These are phyloP conservation scores for Paraphoma chrysanthemicola DNA, from an alignment of 2,329 filamentous ascomycete genomes.

Conservation along the genomic window DNA sequence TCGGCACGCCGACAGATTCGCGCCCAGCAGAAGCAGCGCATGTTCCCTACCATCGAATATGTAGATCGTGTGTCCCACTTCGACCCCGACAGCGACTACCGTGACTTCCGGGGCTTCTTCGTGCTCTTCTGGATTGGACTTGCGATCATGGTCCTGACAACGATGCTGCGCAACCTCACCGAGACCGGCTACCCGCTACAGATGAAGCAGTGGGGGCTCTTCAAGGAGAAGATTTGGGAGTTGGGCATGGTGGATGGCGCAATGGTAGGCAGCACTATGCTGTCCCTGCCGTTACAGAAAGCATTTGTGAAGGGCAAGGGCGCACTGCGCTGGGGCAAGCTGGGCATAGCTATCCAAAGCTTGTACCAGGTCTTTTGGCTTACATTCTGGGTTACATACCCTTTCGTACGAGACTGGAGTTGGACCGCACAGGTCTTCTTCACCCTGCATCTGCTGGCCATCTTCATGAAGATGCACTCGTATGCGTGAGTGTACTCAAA, in stretches of 20 bases:
- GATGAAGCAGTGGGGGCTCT: conserved; percentile 85
- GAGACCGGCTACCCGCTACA: conserved; percentile 89
- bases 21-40: conserved; percentile 78
- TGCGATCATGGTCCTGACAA: conserved; percentile 95
- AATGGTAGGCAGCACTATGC: conserved; percentile 79
- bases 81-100: conserved; percentile 88
- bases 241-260: conserved; percentile 80
- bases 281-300: conserved; percentile 77
- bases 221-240: conserved; percentile 88
- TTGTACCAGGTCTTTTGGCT: conserved; percentile 83
- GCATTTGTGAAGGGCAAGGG: conserved; percentile 65
- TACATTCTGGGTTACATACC: conserved; percentile 79
- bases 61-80: conserved; percentile 92
- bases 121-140: conserved; percentile 97
- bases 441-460: conserved; percentile 84
- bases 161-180: conserved; percentile 90
- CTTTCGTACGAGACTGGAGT: conserved; percentile 86
- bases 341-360: conserved; percentile 84
- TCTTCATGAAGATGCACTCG: conserved; percentile 99
- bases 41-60: conserved; percentile 95
- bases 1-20: conserved; percentile 83
- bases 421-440: conserved; percentile 98
- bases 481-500: conserved; percentile 64
- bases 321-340: conserved; percentile 73
- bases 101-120: conserved; percentile 97